Conservation (phyloP, 2,329 filamentous ascomycete species). For the Ceratocystis harringtonii region DNA sequence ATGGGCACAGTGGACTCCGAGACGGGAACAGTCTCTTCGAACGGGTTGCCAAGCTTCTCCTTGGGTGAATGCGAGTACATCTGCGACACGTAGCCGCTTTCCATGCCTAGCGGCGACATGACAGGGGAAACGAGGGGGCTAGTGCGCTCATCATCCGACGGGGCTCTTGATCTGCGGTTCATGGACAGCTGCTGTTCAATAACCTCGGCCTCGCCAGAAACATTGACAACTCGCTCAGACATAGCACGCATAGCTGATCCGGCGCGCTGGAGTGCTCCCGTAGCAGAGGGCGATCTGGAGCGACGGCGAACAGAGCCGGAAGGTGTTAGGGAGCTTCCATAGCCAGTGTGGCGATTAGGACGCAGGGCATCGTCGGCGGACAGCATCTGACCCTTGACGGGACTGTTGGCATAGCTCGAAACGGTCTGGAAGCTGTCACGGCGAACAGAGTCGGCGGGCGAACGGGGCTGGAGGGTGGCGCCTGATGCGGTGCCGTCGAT, state of each 20-base stretch:
- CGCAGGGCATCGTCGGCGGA: constrained; percentile 15
- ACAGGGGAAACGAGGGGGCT: constrained; percentile 20
- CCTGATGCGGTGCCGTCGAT: constrained; percentile 26
- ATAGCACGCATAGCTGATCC: constrained; percentile 69
- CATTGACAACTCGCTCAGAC: constrained; percentile 94
- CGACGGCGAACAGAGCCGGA: constrained; percentile 31
- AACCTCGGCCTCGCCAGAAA: constrained; percentile 81
- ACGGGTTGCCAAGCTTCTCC: constrained; percentile 15
- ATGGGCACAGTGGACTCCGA: constrained; percentile 15
- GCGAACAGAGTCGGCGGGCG: constrained; percentile 27
- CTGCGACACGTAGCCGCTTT: constrained; percentile 40
- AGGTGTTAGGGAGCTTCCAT: constrained; percentile 41
- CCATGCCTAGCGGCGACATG: constrained; percentile 24
- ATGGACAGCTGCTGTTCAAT: constrained; percentile 56
- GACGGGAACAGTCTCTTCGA: constrained; percentile 18
- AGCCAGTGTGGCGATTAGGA: constrained; percentile 24
- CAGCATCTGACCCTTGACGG: constrained; percentile 21
- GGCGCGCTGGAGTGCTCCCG: constrained; percentile 51
- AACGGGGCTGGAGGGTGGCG: constrained; percentile 30
- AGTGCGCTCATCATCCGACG: constrained; percentile 37
- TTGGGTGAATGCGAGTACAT: constrained; percentile 18
- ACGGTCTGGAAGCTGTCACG: constrained; percentile 45
- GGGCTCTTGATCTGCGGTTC: constrained; percentile 44
- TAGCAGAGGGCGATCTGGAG: constrained; percentile 48
- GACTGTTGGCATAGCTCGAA: constrained; percentile 40